These are phyloP conservation scores for Ophidiomyces ophidiicola DNA, from an alignment of 2,329 filamentous ascomycete genomes.

Conservation along the genomic window DNA sequence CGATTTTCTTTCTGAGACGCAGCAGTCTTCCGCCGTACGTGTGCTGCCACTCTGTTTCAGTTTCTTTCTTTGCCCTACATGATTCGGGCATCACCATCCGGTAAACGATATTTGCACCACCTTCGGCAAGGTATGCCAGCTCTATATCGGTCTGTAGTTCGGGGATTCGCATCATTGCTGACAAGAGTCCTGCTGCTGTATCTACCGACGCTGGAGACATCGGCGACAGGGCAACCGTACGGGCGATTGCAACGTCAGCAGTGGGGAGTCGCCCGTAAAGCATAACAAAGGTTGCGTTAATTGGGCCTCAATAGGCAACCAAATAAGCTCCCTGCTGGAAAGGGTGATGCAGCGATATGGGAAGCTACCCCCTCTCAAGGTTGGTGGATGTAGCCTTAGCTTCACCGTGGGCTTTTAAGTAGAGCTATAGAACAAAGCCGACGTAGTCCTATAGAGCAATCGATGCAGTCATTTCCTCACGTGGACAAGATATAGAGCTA, in stretches of 20 bases:
- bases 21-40: constrained; percentile 40
- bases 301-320: too few relatives aligned
- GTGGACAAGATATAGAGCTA: too few relatives aligned
- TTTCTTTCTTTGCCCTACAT: constrained; percentile 15
- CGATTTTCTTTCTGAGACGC: constrained; percentile 48
- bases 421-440: too few relatives aligned
- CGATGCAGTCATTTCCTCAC: too few relatives aligned
- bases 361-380: too few relatives aligned
- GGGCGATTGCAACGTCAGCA: not conserved
- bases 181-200: not conserved
- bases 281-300: too few relatives aligned
- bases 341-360: too few relatives aligned
- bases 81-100: constrained; percentile 38
- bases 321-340: too few relatives aligned
- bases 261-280: not conserved
- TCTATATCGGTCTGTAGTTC: constrained; percentile 28
- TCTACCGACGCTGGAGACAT: constrained; percentile 7
- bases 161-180: constrained; percentile 15
- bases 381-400: too few relatives aligned
- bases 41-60: constrained; percentile 4
- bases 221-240: not conserved
- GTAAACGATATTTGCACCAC: constrained; percentile 67
- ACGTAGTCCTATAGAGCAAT: too few relatives aligned
- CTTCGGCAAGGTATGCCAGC: constrained; percentile 48
- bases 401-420: too few relatives aligned